Evolutionary conservation across 768 basidiomycete species (phyloP), one percentile per base, ranked within the genome.

Genomic region (Tubosaeta brunneosetosa): DNA sequence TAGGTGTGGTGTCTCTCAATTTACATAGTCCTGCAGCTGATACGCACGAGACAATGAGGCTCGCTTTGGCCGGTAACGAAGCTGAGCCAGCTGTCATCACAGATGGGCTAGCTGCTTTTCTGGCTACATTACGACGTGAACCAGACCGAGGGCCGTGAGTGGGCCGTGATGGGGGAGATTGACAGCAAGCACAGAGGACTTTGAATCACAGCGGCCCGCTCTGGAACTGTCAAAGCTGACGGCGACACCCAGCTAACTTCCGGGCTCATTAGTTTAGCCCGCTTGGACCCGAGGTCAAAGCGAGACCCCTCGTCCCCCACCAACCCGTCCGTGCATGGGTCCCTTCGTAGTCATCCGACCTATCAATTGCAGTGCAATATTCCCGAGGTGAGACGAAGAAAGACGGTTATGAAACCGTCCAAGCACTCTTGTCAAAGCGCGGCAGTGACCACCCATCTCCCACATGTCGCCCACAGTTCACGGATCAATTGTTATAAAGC

Each of bases 261-360:
- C 29, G 44, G 31, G 41, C 13, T 19, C 10, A 22, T 9, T 19
- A 19, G 16, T 45, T 19, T 8, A 4, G 10, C 31, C 27, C 45
- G 61, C 50, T 47, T 49, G 47, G 41, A 33, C 51, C 49, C 44
- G 38, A 45, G 51, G n/a, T 60, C 54, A 61, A 61, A 60, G 61
- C 61, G 63, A 63, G 49, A 44, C 13, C n/a, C n/a, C n/a, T n/a
- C n/a, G n/a, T n/a, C n/a, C n/a, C 27, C 26, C 6, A 14, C 26
- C 42, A 22, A 40, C 19, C 38, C 22, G 22, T n/a, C 19, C 4
- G 7, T 32, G 37, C 49, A 13, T 55, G 31, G 47, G 22, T 27
- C 45, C 37, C 19, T 17, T 36, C 34, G 25, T 25, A 12, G 19
- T 31, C 34, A 44, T 34, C n/a, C 53, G 46, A 34, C 47, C 57